Base-by-base conservation (phyloP, 1,139 yeast species). In the Nadsonia commutata region DNA sequence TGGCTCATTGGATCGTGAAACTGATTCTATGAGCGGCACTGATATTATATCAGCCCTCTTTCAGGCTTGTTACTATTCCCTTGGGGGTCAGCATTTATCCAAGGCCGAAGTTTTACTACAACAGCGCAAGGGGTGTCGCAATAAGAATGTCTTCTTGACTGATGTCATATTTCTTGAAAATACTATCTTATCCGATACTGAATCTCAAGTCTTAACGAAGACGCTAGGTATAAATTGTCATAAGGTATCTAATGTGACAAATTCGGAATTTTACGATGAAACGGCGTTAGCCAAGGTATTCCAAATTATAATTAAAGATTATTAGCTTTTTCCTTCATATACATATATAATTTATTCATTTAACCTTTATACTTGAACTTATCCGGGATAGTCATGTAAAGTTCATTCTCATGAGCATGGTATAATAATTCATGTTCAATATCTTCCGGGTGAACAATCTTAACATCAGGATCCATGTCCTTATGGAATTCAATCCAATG, bases 401-500 rank as follows among this genome's bases (percentile, higher is more conserved):
- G 16, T 16, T 66, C 64, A 43, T 70, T 70, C 57, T 86, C 95
- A 41, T 83, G 94, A 51, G 81, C 84, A 58, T 86, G 95, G 59
- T 84, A 95, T 50, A 86, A 67, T 46, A 81, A 63, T 55, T 86
- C 96, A 59, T 86, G 96, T 57, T 84, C 95, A 18, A 82, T 74
- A 59, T 86, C 96, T 57, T 86, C 96, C 51, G 79, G 79, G 59
- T 86, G 96, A 45, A 83, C 81, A 40, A 75, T 66, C 53, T 72
- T 68, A 18, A 85, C 85, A 43, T 83, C 86, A 0, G 95, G 95
- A 58, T 86, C 96, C 46, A 71, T 65, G 43, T 82, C 76, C 43
- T 78, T 74, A 60, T 90, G 97, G 59, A 73, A 83, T 60, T 85
- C 68, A 49, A 78, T 75, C 96, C 97, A 90, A 60, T 90, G 97